These are phyloP conservation scores for Brassica incana DNA, from an alignment of 345 rosid genomes.

Conservation along the genomic window DNA sequence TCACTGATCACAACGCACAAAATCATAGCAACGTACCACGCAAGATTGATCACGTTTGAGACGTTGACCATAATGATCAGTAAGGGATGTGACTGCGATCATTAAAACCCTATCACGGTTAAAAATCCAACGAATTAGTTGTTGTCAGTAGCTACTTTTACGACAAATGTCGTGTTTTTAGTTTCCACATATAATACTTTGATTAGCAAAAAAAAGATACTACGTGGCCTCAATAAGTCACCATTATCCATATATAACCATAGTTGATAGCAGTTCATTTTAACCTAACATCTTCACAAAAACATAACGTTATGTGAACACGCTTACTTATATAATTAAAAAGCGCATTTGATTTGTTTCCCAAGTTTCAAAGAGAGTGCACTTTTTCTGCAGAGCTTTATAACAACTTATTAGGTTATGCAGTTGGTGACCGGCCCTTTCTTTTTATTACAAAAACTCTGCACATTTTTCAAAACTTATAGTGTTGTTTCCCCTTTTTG, in stretches of 20 bases:
- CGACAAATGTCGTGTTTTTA: neutral
- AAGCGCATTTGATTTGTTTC: neutral
- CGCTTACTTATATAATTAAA: neutral
- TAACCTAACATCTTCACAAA: conserved; percentile 6
- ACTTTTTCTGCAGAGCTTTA: conserved; percentile 34
- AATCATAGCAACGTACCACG: neutral
- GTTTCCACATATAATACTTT: neutral
- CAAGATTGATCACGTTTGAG: neutral
- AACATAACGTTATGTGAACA: conserved; percentile 27
- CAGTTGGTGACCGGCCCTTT: conserved; percentile 36
- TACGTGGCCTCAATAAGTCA: neutral
- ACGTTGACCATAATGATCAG: neutral
- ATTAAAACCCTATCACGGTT: neutral
- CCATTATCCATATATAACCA: neutral
- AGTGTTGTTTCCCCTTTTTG: neutral
- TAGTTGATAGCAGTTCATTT: conserved; percentile 12
- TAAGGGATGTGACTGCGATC: neutral
- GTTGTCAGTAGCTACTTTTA: neutral
- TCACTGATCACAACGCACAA: neutral
- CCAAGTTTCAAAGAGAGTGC: conserved; percentile 18
- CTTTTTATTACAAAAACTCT: neutral
- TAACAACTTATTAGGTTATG: conserved; percentile 36
- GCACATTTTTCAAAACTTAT: conserved; percentile 10
- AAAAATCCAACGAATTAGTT: neutral
- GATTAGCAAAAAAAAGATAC: neutral